A percentile compares a stretch with the other conserved stretches of the same genome.
phyloP scores from a whole-genome alignment of 306 rosid species.

The Mimosa bimucronata region DNA sequence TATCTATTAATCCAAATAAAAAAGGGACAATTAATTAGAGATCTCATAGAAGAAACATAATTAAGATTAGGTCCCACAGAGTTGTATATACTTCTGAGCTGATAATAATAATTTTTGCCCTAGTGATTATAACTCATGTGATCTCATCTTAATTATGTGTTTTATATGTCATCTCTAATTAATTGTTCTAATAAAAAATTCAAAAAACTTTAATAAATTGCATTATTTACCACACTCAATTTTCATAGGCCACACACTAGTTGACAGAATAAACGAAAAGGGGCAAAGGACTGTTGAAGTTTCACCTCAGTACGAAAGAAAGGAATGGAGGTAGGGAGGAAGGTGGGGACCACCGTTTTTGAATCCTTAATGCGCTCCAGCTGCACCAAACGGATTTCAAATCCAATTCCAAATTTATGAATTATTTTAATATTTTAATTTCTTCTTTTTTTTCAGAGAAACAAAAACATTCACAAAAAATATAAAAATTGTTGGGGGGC shows the following conservation, averaged over 20 bases:
- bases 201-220: too few species aligned
- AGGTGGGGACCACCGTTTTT: conserved; percentile 42
- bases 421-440: conserved; percentile 12
- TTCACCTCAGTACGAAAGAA: not conserved
- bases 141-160: too few species aligned
- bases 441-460: not conserved
- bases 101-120: too few species aligned
- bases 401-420: conserved; percentile 43
- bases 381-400: conserved; percentile 51
- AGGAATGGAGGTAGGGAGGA: conserved; percentile 9
- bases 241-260: too few species aligned
- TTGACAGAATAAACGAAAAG: too few species aligned
- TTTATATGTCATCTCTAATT: too few species aligned
- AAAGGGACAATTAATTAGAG: too few species aligned
- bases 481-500: not conserved
- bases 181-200: too few species aligned
- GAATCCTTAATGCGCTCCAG: conserved; percentile 60
- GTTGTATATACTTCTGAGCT: too few species aligned
- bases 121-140: too few species aligned
- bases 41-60: too few species aligned
- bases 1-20: not conserved
- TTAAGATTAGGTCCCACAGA: too few species aligned
- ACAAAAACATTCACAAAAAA: not conserved
- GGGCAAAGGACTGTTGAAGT: not conserved
- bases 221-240: not conserved